Evolutionary conservation across 2,329 filamentous ascomycete genomes (phyloP).

Genomic region (Penicillium palitans): DNA sequence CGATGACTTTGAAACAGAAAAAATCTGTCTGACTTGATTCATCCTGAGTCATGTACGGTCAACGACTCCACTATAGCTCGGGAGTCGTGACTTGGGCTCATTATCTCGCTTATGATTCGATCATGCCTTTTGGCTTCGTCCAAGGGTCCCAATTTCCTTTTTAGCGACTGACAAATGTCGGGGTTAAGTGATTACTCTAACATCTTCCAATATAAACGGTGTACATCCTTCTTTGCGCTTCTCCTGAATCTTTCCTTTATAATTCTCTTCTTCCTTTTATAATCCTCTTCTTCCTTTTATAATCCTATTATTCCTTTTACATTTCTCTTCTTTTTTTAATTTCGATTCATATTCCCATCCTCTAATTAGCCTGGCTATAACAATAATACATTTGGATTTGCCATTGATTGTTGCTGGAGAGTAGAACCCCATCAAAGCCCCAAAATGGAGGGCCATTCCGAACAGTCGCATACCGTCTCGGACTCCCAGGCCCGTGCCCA

Average conservation of each 20-base stretch:
- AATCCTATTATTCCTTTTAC: not conserved
- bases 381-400: slow-evolving; percentile 12
- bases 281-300: not conserved
- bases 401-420: slow-evolving; percentile 12
- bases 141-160: not conserved
- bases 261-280: not conserved
- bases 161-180: slow-evolving; percentile 9
- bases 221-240: not conserved
- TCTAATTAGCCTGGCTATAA: slow-evolving; percentile 10
- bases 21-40: slow-evolving; percentile 13
- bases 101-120: slow-evolving; percentile 1
- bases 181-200: not conserved
- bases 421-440: slow-evolving; percentile 1
- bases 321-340: not conserved
- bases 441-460: slow-evolving; percentile 24
- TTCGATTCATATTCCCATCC: not conserved
- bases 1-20: slow-evolving; percentile 3
- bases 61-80: slow-evolving; percentile 19
- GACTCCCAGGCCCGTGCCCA: slow-evolving; percentile 12
- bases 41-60: slow-evolving; percentile 21
- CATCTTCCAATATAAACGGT: not conserved
- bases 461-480: slow-evolving; percentile 13
- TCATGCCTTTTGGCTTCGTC: too few relatives aligned
- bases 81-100: too few relatives aligned
- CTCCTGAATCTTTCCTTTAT: not conserved